Evolutionary conservation across 768 basidiomycete species (phyloP).

Genomic region (Lepiota subincarnata): DNA sequence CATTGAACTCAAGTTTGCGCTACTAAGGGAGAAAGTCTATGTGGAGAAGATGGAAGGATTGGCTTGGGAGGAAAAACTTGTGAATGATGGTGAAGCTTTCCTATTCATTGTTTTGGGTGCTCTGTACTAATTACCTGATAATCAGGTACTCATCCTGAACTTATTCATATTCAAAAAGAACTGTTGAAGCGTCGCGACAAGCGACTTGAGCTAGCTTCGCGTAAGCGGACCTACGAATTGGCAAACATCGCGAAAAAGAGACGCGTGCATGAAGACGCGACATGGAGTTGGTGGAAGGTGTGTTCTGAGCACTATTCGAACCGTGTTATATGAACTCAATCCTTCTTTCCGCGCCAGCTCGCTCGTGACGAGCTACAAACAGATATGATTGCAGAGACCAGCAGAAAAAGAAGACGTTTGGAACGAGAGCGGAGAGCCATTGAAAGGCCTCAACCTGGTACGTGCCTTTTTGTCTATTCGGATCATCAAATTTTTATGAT

Average conservation of each 20-base stretch:
- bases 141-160: conserved; percentile 81
- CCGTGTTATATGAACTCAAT: background rate
- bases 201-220: conserved; percentile 75
- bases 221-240: conserved; percentile 66
- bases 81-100: conserved; percentile 57
- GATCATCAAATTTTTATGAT: background rate
- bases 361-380: conserved; percentile 77
- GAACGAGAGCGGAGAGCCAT: conserved; percentile 80
- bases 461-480: conserved; percentile 19
- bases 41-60: conserved; percentile 92
- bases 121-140: conserved; percentile 4
- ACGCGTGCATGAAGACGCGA: conserved; percentile 65
- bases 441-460: conserved; percentile 75
- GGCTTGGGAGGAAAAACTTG: conserved; percentile 81
- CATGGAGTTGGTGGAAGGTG: conserved; percentile 94
- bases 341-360: conserved; percentile 44
- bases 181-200: conserved; percentile 76
- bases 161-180: conserved; percentile 76
- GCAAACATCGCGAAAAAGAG: conserved; percentile 58
- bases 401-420: conserved; percentile 76
- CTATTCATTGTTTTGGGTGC: conserved; percentile 20
- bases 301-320: conserved; percentile 7
- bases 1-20: conserved; percentile 92
- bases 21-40: conserved; percentile 81
- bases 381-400: conserved; percentile 86